Base-by-base conservation (phyloP, 371 early-diverging fungal genomes). In the Mortierella sp. region DNA sequence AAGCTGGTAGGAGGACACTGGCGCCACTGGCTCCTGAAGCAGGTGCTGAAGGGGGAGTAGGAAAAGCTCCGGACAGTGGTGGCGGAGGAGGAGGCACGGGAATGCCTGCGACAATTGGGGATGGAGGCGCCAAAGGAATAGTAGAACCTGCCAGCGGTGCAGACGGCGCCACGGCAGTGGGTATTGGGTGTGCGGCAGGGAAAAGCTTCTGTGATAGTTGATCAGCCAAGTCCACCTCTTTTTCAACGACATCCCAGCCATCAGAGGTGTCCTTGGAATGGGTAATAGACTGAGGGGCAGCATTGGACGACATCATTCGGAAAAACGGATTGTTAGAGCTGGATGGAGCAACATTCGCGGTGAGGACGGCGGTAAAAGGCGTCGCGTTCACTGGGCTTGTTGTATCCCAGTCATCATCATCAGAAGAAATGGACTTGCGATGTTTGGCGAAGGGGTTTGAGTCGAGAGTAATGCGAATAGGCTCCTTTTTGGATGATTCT, bases 231-330 rank as follows among this genome's bases (percentile, higher is more conserved):
- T 80, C 86, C 21, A 77, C 82, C 13, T 87, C 86, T 50, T 88
- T 84, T 44, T 87, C 78, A 21, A 86, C 86, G 26, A 86, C 88
- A 71, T 88, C 86, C 88, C 88, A 88, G 46, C 86, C 86, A 51
- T 88, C 88, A 10, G 82, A 77, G n/a, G 83, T 77, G 21, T 82
- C 87, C 73, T 87, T 86, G 59, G 76, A 78, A 67, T 82, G 88
- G 21, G 73, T n/a, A 0, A 53, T 19, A 19, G 71, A 40, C 24
- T 72, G 59, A 1, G 57, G 13, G 21, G 74, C 40, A 34, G 72
- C 28, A 46, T 21, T 72, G 26, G 77, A 74, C 19, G 78, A 82
- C 64, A 82, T 76, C 86, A 88, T 82, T n/a, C 61, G 73, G 72
- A 82, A 79, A 71, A 88, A 79, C 2, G 88, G 76, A 26, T 87